phyloP scores from a whole-genome alignment of 2,329 filamentous ascomycete genomes.

The Fusarium sarcochroum region DNA sequence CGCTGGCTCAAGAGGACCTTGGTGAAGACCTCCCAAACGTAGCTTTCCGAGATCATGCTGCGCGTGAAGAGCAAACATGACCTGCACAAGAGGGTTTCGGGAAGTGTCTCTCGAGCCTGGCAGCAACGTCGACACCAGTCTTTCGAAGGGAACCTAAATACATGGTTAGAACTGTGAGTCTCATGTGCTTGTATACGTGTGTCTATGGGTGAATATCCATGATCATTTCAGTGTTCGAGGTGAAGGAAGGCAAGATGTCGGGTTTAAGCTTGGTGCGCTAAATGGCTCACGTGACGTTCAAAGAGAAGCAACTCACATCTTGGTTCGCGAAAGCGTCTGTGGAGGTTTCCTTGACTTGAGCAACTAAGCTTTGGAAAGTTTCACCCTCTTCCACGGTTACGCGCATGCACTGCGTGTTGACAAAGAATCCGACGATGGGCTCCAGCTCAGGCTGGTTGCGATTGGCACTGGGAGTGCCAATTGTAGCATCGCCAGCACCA shows the following conservation, averaged over 20 bases:
- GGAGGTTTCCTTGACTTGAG: too few species aligned
- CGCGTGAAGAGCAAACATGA: not conserved
- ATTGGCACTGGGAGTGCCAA: slow-evolving; percentile 42
- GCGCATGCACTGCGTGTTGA: too few species aligned
- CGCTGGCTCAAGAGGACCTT: not conserved
- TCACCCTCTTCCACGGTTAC: too few species aligned
- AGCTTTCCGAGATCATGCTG: not conserved
- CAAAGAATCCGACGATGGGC: slow-evolving; percentile 46
- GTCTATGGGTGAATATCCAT: too few species aligned
- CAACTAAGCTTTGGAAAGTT: too few species aligned
- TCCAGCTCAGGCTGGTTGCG: slow-evolving; percentile 33
- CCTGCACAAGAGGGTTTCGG: not conserved
- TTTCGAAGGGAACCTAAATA: not conserved
- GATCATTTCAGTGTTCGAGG: too few species aligned
- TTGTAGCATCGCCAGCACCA: slow-evolving; percentile 38
- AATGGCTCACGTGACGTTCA: too few species aligned
- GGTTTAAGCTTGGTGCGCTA: too few species aligned
- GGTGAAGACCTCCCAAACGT: not conserved
- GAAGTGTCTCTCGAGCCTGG: not conserved
- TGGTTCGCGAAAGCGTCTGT: too few species aligned
- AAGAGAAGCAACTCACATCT: too few species aligned
- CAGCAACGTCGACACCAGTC: not conserved
- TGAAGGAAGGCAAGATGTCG: too few species aligned
- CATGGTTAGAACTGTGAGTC: not conserved
- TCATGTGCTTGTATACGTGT: too few species aligned